Conservation (phyloP, 2,329 filamentous ascomycete genomes). For the Colletotrichum orbiculare region DNA sequence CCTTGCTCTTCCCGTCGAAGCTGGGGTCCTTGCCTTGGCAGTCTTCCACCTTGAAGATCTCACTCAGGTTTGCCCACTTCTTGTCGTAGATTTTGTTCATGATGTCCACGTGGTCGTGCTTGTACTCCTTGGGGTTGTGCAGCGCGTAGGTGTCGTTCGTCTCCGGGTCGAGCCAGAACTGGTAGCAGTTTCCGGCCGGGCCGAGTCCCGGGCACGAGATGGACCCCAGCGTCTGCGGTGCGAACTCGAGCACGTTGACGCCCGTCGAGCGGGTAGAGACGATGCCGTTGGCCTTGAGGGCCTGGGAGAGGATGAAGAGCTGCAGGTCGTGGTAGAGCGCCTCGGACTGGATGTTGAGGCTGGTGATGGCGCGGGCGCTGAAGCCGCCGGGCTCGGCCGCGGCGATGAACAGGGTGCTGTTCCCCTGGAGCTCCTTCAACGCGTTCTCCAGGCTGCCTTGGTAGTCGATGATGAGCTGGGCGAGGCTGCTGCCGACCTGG, state of each 20-base stretch:
- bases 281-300: slow-evolving; percentile 40
- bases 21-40: slow-evolving; percentile 39
- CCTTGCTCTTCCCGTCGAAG: slow-evolving; percentile 38
- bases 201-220: slow-evolving; percentile 32
- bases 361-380: slow-evolving; percentile 41
- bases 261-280: slow-evolving; percentile 39
- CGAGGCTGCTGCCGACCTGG: slow-evolving; percentile 40
- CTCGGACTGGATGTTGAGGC: slow-evolving; percentile 40
- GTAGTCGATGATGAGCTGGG: slow-evolving; percentile 41
- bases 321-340: slow-evolving; percentile 40
- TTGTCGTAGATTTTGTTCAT: slow-evolving; percentile 39
- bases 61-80: slow-evolving; percentile 40
- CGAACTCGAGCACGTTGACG: slow-evolving; percentile 39
- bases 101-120: slow-evolving; percentile 40
- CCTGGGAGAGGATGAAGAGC: slow-evolving; percentile 39
- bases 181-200: slow-evolving; percentile 35
- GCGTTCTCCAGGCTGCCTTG: slow-evolving; percentile 38
- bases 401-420: slow-evolving; percentile 39
- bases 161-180: slow-evolving; percentile 40
- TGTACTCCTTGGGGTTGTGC: slow-evolving; percentile 40
- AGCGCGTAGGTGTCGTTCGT: slow-evolving; percentile 40
- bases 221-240: slow-evolving; percentile 28
- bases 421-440: slow-evolving; percentile 38
- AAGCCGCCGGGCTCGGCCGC: slow-evolving; percentile 39
- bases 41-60: slow-evolving; percentile 41